Evolutionary conservation across 2,329 filamentous ascomycete genomes (phyloP), one percentile per base, ranked within the genome.

Genomic region (Thielaviopsis ethacetica): DNA sequence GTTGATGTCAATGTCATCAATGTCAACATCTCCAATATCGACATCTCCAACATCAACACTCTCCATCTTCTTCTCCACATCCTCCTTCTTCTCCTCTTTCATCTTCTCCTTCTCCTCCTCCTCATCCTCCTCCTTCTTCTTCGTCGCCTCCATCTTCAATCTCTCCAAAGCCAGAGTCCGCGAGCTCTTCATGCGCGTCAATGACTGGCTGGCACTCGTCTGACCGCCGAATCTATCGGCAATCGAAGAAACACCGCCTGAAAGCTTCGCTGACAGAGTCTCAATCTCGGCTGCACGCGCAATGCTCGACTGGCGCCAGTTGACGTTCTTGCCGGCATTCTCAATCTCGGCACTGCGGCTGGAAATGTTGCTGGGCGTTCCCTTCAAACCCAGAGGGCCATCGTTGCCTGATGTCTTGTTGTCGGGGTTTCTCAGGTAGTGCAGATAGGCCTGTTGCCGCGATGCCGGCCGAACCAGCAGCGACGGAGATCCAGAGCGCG

Each of bases 161-260:
- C 26, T 53, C 21, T 59, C 56, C 10, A 57, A 59, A 38, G 30
- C 24, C n/a, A 59, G n/a, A 27, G 50, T 56, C 10, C 53, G 22
- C 22, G 44, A 53, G 22, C 57, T 61, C 12, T 19, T 34, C 49
- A 47, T 54, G 22, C 50, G 50, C 3, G 26, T n/a, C 17, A 58
- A 27, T 10, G 27, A 38, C 9, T 41, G 27, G 34, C 34, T 41
- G 13, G 19, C 57, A 17, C 6, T 26, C 9, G 52, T 17, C 44
- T 59, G 58, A 30, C 62, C 67, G 21, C 67, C 68, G 62, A 70
- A 69, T 59, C 68, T 70, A 58, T 71, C 67, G 30, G 68, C 66
- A 52, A 72, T 64, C 34, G 69, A 64, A n/a, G 70, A 65, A 19
- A 70, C 68, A 22, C 68, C 69, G 17, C 68, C 70, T 2, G 54